A percentile compares a stretch with the other conserved stretches of the same genome.
phyloP scores from a whole-genome alignment of 495 filamentous ascomycete genomes.

The Penicillium verhagenii region DNA sequence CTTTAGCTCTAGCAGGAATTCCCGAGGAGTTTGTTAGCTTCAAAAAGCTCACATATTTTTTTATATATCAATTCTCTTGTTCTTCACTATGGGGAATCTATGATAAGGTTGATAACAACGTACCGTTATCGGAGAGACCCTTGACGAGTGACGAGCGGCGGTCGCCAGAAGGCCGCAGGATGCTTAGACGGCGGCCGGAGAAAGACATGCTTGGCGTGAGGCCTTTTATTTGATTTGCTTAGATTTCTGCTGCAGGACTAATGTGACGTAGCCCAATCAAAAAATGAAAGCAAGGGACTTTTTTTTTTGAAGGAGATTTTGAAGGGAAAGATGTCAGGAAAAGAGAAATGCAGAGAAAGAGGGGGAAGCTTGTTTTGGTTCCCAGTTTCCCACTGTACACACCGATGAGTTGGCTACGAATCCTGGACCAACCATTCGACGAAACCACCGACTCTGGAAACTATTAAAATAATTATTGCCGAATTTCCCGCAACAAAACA shows the following conservation, averaged over 20 bases:
- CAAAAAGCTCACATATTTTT: too few relatives aligned
- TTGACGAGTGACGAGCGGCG: slow-evolving; percentile 40
- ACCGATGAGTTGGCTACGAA: slow-evolving; percentile 11
- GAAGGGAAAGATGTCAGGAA: background rate
- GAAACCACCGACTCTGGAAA: slow-evolving; percentile 17
- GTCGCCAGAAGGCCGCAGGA: slow-evolving; percentile 40
- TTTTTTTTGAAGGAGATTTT: too few relatives aligned
- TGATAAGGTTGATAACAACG: slow-evolving; percentile 11
- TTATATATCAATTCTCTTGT: too few relatives aligned
- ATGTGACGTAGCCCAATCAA: background rate
- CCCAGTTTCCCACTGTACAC: slow-evolving; percentile 5
- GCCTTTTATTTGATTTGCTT: background rate
- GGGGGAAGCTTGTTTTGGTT: slow-evolving; percentile 1
- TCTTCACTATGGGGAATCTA: background rate
- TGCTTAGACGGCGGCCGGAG: slow-evolving; percentile 49
- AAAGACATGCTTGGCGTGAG: slow-evolving; percentile 45
- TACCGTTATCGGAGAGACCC: slow-evolving; percentile 46
- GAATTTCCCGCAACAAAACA: slow-evolving; percentile 11
- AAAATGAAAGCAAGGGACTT: background rate
- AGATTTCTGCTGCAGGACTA: background rate
- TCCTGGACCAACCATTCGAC: slow-evolving; percentile 26
- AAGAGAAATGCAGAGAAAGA: background rate
- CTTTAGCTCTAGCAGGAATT: slow-evolving; percentile 54
- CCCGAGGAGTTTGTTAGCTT: too few relatives aligned
- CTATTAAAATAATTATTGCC: too few relatives aligned